phyloP scores from a whole-genome alignment of 768 basidiomycete genomes.

The Trametes cubensis region DNA sequence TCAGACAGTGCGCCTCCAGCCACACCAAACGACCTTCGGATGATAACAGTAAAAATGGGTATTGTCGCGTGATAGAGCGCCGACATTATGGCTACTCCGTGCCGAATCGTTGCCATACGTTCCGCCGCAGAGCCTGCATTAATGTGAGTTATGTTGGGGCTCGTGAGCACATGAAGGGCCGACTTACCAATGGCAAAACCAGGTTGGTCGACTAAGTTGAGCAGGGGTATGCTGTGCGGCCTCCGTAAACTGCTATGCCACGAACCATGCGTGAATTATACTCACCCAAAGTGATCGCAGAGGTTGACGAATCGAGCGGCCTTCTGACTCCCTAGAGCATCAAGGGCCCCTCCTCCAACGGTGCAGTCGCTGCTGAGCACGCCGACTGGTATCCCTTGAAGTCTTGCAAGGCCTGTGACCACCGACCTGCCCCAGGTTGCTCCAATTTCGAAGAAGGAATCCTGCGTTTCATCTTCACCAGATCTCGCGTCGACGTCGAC shows the following conservation, averaged over 20 bases:
- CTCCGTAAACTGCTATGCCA: neutral
- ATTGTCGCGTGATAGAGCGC: constrained; percentile 20
- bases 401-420: constrained; percentile 20
- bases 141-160: neutral
- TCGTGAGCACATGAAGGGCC: neutral
- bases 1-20: constrained; percentile 23
- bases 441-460: constrained; percentile 26
- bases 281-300: constrained; percentile 24
- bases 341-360: constrained; percentile 19
- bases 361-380: constrained; percentile 23
- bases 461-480: neutral
- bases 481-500: constrained; percentile 4
- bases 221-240: constrained; percentile 13
- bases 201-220: constrained; percentile 26
- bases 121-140: constrained; percentile 21
- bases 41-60: constrained; percentile 22
- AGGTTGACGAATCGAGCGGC: constrained; percentile 25
- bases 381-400: constrained; percentile 18
- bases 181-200: constrained; percentile 22
- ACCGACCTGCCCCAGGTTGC: constrained; percentile 20
- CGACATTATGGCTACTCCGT: constrained; percentile 20
- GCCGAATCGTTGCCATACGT: constrained; percentile 20
- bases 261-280: neutral
- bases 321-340: constrained; percentile 23
- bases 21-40: constrained; percentile 22